Evolutionary conservation across 1,139 yeast genomes (phyloP).

Genomic region (Lodderomyces orthopsilosis): DNA sequence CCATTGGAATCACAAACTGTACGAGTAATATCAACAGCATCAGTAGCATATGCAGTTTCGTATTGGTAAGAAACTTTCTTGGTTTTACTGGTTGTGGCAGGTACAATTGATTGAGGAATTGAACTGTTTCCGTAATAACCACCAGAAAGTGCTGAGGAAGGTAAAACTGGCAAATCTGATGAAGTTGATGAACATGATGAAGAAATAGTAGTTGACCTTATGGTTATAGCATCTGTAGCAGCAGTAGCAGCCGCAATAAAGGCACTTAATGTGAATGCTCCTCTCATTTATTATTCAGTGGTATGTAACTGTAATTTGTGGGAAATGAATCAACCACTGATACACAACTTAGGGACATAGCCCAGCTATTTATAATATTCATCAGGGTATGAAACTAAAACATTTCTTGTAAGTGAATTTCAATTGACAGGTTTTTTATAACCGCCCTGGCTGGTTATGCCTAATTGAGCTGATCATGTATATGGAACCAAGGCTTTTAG

Average conservation of each 20-base stretch:
- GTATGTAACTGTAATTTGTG: too few relatives aligned
- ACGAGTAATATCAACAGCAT: conserved; percentile 24
- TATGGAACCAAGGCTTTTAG: background rate
- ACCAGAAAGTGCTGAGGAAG: conserved; percentile 7
- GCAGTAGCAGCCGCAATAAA: conserved; percentile 20
- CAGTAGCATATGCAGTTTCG: conserved; percentile 28
- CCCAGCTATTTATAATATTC: background rate
- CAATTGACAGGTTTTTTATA: background rate
- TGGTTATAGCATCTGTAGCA: conserved; percentile 20
- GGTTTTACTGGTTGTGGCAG: conserved; percentile 4
- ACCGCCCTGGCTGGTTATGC: background rate
- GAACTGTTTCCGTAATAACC: conserved; percentile 10
- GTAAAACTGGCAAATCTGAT: conserved; percentile 11
- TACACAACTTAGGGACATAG: background rate
- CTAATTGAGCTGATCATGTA: background rate
- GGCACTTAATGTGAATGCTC: conserved; percentile 8
- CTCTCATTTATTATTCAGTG: background rate
- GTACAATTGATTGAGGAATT: conserved; percentile 10
- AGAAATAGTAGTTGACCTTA: conserved; percentile 29
- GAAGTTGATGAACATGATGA: conserved; percentile 17
- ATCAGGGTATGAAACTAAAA: background rate
- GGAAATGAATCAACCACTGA: too few relatives aligned
- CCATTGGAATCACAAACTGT: conserved; percentile 35
- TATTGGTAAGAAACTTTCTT: conserved; percentile 20
- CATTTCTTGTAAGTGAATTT: too few relatives aligned